Base-by-base conservation (phyloP, 2,329 filamentous ascomycete genomes). In the Exutisphaerella laricina region DNA sequence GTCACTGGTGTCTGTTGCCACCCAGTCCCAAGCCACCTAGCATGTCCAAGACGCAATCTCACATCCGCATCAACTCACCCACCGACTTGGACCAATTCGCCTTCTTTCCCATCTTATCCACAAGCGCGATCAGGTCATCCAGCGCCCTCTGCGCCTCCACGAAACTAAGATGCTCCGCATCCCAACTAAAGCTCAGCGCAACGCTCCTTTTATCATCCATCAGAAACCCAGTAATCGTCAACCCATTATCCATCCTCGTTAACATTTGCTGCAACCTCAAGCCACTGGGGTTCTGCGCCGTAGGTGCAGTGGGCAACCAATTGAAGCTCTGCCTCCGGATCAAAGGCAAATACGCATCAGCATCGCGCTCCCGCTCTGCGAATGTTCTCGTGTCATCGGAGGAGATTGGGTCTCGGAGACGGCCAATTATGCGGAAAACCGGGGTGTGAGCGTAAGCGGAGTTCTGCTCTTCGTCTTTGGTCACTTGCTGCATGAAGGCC, bases 271-370 rank as follows among this genome's bases (percentile, higher is more conserved):
- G 52, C 36, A 60, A 53, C 33, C 45, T 47, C 20, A 60, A 41
- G n/a, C 58, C 58, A 29, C 53, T 54, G 9, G 53, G 47, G 41
- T 56, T 51, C 41, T 56, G 51, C 3, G 55, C 55, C 4, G 51
- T 60, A 3, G 58, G 57, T 5, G 59, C 51, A 10, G 54, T 58
- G 12, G 59, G 58, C 21, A 62, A 46, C 59, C 59, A 62, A 39
- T 62, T 62, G 58, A 60, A 61, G 18, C 51, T 56, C 42, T 61
- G 59, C 20, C 59, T 45, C 9, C 59, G 43, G 41, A 60, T 59
- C 33, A 61, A 42, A 2, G 54, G 53, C 2, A 60, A 41, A 4
- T 61, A 33, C n/a, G 53, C 42, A n/a, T 58, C 55, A 5, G 58
- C 59, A 32, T 62, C 59, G 8, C 48, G 38, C 30, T 61, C 57